Base-by-base conservation (phyloP, 176 grass and related monocot genomes). In the Zoysia japonica region DNA sequence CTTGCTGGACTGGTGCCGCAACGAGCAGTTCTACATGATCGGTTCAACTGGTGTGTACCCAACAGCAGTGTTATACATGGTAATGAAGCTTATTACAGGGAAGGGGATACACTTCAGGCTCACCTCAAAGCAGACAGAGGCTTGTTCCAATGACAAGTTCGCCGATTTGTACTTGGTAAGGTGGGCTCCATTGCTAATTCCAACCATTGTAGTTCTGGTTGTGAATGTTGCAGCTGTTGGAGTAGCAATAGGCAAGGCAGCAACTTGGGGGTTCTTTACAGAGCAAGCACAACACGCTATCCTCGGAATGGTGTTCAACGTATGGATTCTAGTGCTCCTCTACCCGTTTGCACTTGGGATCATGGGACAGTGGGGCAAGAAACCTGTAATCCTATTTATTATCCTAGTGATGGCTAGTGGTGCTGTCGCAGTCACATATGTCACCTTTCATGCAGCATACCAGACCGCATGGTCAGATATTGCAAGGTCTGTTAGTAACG, bases 1-100 rank as follows among this genome's bases (percentile, higher is more conserved):
- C 43, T 35, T 78, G 50, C 80, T 87, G 7, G 86, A 87, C 3
- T 87, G 86, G 86, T 87, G 80, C 80, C 80, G 86, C 37, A 88
- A 88, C 51, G 86, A 88, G 68, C 86, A 88, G 68, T 88, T 88
- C 68, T 88, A 88, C 68, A 88, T 88, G 86, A 88, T 88, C 7
- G 75, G 80, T 0, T 51, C 86, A 0, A 88, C 86, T 0, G 86
- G 86, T 0, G 86, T 88, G 36, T 88, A 88, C 75, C 80, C 86
- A 17, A 79, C 86, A 41, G 86, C 80, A 1, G 86, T 88, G 68
- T 53, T 88, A 10, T 88, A 88, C 80, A 83, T 88, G 86, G 80
- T 28, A 53, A 8, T 83, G 17, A 88, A 88, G 68, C 61, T 88
- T n/a, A 11, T 88, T 39, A 88, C 86, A 0, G 86, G 80, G 68